A percentile compares a stretch with the other conserved stretches of the same genome.
phyloP scores from a whole-genome alignment of 176 grass and related monocot species.

The Alloteropsis semialata region DNA sequence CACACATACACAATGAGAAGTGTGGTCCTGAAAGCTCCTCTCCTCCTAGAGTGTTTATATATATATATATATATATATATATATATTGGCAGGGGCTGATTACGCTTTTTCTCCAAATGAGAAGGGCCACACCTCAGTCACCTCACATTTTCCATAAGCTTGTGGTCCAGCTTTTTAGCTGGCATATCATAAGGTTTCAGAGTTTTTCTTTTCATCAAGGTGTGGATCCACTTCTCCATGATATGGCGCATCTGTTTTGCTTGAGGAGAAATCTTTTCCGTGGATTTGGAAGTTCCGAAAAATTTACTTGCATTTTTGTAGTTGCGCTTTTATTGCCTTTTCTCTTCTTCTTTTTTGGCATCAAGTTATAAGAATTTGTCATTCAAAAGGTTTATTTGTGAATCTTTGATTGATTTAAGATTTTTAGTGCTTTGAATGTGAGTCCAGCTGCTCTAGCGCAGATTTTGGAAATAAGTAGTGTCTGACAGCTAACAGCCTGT shows the following conservation, averaged over 20 bases:
- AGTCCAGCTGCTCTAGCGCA: not conserved
- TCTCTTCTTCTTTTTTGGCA: not conserved
- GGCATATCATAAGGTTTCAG: slow-evolving; percentile 19
- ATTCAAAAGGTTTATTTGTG: not conserved
- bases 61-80: slow-evolving; percentile 23
- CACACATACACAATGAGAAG: not conserved
- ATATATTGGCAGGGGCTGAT: slow-evolving; percentile 17
- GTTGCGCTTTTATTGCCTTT: not conserved
- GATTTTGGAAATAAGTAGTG: not conserved
- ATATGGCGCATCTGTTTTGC: slow-evolving; percentile 12
- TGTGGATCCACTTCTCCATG: slow-evolving; percentile 30
- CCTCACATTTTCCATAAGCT: slow-evolving; percentile 23
- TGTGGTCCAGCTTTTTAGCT: slow-evolving; percentile 37
- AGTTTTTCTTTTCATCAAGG: slow-evolving; percentile 14
- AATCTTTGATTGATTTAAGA: not conserved
- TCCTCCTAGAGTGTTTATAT: slow-evolving; percentile 13
- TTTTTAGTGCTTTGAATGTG: not conserved
- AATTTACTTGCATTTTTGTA: not conserved
- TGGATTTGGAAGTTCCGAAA: not conserved
- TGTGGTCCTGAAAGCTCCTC: slow-evolving; percentile 59
- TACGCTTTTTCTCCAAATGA: slow-evolving; percentile 22
- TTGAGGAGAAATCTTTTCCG: not conserved
- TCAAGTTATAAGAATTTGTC: not conserved
- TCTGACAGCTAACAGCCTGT: not conserved
- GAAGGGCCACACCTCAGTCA: slow-evolving; percentile 25